Evolutionary conservation across 768 basidiomycete genomes (phyloP), one percentile per base, ranked within the genome.

Genomic region (Dacryopinax spathularia): DNA sequence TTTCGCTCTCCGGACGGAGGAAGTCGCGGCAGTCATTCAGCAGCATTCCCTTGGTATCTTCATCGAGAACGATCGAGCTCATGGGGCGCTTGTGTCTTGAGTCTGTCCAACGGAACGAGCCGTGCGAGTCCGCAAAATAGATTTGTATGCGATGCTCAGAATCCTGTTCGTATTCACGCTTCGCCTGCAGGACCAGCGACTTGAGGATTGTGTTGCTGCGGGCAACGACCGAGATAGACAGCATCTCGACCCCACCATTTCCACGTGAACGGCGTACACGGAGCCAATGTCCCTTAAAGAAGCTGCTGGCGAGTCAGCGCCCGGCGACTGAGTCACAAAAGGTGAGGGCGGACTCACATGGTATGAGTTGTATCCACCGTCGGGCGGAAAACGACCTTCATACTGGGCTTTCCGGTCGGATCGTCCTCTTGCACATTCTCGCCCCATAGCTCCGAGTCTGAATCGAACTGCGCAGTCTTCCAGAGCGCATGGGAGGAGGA

Each of bases 21-120:
- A 91, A 92, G 72, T 91, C 90, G 65, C 84, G 81, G 78, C 89
- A 82, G 65, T 93, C 91, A 35, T 83, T 80, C 12, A 91, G 75
- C 12, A 92, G 79, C 87, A 91, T 90, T 75, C 92, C 91, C 74
- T 91, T 91, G 41, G 91, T 89, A 61, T 91, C 91, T 0, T 85
- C 86, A 69, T 91, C 88, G 64, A 92, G 80, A 5, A 93, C 90
- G 69, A 92, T 91, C 69, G 86, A 88, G 13, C 81, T 82, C 79
- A 93, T 81, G n/a, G 91, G 90, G 20, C 91, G 82, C 75, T 92
- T 92, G 75, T 91, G 87, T 60, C 89, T 78, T 20, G 87, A 88
- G 73, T 91, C 90, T 0, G 88, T 88, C 84, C 87, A 90, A 35
- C 89, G 79, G 91, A 91, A 93, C 60, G 83, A 84, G 33, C 89